Evolutionary conservation across 495 filamentous ascomycete species (phyloP), one percentile per base, ranked within the genome.

Genomic region (Lichina pygmaea): DNA sequence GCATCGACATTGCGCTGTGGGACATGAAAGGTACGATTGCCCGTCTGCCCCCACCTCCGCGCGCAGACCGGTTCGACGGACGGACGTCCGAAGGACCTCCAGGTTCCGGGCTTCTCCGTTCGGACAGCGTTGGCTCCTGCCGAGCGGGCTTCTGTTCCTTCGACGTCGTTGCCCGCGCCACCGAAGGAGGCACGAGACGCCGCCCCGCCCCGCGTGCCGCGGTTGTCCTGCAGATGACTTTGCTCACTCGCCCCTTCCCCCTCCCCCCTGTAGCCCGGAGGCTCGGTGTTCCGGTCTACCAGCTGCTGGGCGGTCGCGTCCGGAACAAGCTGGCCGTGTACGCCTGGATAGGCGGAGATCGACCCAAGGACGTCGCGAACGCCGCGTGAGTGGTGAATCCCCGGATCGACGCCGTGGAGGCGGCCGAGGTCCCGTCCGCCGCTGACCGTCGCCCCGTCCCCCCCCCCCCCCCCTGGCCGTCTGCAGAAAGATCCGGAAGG

Each of bases 281-380:
- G 48, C 58, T 86, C 15, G 66, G 68, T 9, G 75, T 85, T 2
- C 80, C 81, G 1, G 66, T 86, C 30, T 73, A 78, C 51, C 71
- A 81, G 51, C 61, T 86, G 10, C 61, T 86, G 3, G 81, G 81
- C 11, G 81, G 81, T 13, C 79, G 80, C 51, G 75, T 86, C 36
- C 65, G 81, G 32, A 61, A 77, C 52, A 81, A 77, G 55, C 57
- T 83, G 31, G 71, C 70, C 49, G 81, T 86, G 5, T 86, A 86
- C 54, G 73, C 76, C n/a, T 86, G 81, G 81, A 83, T 86, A 53
- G 81, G 81, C 33, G 81, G 81, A 7, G 81, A 86, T 52, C 64
- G 78, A n/a, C 81, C 81, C 6, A 56, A 59, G 17, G 81, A 85
- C 52, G 71, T 86, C 0, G 68, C 73, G 51, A 57, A 47, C 3